These are phyloP conservation scores for Shiraia bambusicola DNA, from an alignment of 2,329 filamentous ascomycete genomes.

Conservation along the genomic window DNA sequence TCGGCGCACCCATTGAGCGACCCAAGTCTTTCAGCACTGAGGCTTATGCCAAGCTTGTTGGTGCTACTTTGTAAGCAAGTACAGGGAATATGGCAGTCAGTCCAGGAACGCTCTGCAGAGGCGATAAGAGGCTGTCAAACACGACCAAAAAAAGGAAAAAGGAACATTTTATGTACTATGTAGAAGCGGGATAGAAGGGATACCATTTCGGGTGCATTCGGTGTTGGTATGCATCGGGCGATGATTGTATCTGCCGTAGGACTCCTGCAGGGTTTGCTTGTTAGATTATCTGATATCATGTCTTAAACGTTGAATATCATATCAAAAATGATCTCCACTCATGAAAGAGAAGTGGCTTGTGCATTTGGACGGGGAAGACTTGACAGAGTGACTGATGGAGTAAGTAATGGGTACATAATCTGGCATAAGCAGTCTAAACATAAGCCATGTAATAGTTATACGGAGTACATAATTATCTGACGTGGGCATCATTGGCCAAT, in stretches of 20 bases:
- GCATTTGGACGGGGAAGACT: too few species aligned
- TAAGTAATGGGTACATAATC: too few species aligned
- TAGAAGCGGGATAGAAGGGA: constrained; percentile 41
- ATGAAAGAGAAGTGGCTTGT: neutral
- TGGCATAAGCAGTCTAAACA: neutral
- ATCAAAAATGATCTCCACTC: constrained; percentile 7
- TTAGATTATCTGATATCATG: constrained; percentile 31
- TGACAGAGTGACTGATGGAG: too few species aligned
- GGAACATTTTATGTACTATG: constrained; percentile 33
- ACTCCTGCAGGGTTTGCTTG: constrained; percentile 29
- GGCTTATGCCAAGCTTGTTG: constrained; percentile 90
- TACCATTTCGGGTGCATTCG: constrained; percentile 28
- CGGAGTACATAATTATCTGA: neutral
- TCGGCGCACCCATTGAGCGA: constrained; percentile 95
- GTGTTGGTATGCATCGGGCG: constrained; percentile 25
- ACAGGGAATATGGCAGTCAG: constrained; percentile 5
- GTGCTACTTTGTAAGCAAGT: constrained; percentile 76
- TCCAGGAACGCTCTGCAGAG: constrained; percentile 15
- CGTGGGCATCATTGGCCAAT: neutral
- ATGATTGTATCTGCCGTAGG: constrained; percentile 29
- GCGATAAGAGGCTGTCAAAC: constrained; percentile 16
- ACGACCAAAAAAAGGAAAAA: too few species aligned
- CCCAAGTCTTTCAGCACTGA: constrained; percentile 99
- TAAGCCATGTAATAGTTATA: neutral
- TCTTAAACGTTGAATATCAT: constrained; percentile 19